Evolutionary conservation across 139 green algal genomes (phyloP).

Genomic region (Chlorella sp.): DNA sequence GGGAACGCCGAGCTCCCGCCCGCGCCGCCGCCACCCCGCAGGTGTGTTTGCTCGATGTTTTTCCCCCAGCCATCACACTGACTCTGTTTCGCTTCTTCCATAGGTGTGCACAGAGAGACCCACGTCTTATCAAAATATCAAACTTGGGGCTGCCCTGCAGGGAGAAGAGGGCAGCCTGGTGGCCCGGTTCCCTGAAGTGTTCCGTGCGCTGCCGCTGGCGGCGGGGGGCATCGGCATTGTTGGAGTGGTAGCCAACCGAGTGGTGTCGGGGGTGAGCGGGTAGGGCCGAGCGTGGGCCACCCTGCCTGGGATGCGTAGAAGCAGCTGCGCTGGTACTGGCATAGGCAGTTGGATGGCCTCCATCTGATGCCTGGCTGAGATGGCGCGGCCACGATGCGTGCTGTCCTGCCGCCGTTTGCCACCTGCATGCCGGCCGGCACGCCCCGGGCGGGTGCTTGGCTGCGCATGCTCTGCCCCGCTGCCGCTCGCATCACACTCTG

Average conservation of each 20-base stretch:
- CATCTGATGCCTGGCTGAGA: too few relatives aligned
- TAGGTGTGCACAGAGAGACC: too few relatives aligned
- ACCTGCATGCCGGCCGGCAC: not conserved
- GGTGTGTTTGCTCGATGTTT: not conserved
- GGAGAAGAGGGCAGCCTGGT: slow-evolving; percentile 4
- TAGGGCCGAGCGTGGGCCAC: too few relatives aligned
- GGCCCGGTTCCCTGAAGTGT: slow-evolving; percentile 20
- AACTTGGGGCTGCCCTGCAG: not conserved
- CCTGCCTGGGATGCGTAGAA: too few relatives aligned
- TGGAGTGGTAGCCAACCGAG: slow-evolving; percentile 54
- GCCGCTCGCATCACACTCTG: too few relatives aligned
- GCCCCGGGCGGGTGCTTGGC: too few relatives aligned
- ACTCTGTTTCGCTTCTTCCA: too few relatives aligned
- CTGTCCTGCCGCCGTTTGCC: too few relatives aligned
- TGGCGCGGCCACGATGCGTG: too few relatives aligned
- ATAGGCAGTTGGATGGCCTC: too few relatives aligned
- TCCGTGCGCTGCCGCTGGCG: slow-evolving; percentile 52
- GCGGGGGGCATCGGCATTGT: slow-evolving; percentile 51
- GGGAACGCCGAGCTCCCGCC: not conserved
- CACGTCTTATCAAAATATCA: too few relatives aligned
- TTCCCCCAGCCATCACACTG: not conserved
- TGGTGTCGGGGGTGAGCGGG: slow-evolving; percentile 48
- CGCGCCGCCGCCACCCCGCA: not conserved
- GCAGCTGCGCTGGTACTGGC: too few relatives aligned
- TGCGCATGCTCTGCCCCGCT: not conserved